phyloP scores from a whole-genome alignment of 495 filamentous ascomycete genomes.

The Penicillium macrosclerotiorum region DNA sequence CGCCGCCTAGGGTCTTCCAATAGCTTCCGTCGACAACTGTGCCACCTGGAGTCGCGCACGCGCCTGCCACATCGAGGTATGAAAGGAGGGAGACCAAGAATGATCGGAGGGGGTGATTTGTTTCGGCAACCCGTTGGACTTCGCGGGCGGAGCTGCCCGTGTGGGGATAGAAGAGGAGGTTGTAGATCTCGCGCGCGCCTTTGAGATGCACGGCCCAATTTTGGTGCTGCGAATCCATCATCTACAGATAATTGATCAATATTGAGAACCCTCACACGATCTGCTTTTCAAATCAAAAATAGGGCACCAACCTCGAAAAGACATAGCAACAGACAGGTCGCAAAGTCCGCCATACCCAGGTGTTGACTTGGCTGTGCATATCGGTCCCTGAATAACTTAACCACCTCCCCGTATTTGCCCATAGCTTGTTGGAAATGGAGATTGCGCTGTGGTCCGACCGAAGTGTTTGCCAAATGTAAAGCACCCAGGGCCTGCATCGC shows the following conservation, averaged over 20 bases:
- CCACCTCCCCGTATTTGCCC: conserved; percentile 40
- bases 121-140: conserved; percentile 32
- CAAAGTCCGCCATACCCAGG: conserved; percentile 35
- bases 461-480: conserved; percentile 43
- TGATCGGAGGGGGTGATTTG: conserved; percentile 36
- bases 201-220: conserved; percentile 44
- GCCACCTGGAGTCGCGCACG: conserved; percentile 39
- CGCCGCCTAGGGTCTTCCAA: conserved; percentile 39
- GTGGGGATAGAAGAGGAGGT: conserved; percentile 34
- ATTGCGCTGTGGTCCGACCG: conserved; percentile 30
- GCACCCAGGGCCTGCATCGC: conserved; percentile 46
- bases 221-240: conserved; percentile 46
- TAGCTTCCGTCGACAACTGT: conserved; percentile 41
- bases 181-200: conserved; percentile 43
- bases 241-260: conserved; percentile 22
- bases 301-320: conserved; percentile 39
- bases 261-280: neutral
- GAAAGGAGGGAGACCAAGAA: conserved; percentile 42
- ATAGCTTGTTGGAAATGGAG: conserved; percentile 42
- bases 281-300: no score
- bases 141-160: conserved; percentile 25
- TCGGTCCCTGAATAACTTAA: conserved; percentile 34
- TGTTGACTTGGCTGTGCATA: conserved; percentile 28
- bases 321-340: conserved; percentile 40
- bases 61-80: conserved; percentile 42